Conservation (phyloP, 2,329 filamentous ascomycete species). For the Aspergillus clavatus region DNA sequence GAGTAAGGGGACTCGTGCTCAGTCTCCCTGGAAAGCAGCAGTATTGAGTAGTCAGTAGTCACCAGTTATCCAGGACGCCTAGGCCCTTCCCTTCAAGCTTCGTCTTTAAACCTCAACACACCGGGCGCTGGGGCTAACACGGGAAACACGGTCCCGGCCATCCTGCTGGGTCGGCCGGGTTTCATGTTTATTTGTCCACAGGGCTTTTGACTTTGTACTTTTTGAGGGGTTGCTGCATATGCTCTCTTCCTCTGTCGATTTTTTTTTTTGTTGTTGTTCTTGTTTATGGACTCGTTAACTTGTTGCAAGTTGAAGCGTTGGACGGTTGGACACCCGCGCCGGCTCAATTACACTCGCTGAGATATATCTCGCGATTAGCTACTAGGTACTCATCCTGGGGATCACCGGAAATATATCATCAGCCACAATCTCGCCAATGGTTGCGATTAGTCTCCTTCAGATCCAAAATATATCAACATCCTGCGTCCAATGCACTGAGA, state of each 20-base stretch:
- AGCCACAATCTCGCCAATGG: not conserved
- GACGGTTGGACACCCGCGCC: too few relatives aligned
- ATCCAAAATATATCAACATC: not conserved
- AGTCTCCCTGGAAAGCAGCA: too few relatives aligned
- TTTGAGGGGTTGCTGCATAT: not conserved
- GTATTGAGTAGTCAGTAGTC: too few relatives aligned
- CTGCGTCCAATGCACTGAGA: not conserved
- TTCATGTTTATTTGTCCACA: slow-evolving; percentile 19
- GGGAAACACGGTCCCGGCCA: slow-evolving; percentile 28
- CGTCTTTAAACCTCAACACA: slow-evolving; percentile 11
- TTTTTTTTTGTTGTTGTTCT: too few relatives aligned
- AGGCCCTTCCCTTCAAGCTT: slow-evolving; percentile 8
- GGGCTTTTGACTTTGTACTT: not conserved
- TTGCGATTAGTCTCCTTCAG: not conserved
- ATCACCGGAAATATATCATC: not conserved
- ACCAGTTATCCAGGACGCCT: too few relatives aligned
- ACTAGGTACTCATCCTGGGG: too few relatives aligned
- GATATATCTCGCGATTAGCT: too few relatives aligned
- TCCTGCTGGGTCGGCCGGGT: slow-evolving; percentile 23
- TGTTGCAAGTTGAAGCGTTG: too few relatives aligned
- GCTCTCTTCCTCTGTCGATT: not conserved
- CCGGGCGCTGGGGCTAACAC: slow-evolving; percentile 19
- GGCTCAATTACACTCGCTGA: too few relatives aligned
- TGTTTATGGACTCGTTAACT: too few relatives aligned
- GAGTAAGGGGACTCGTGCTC: too few relatives aligned